These are phyloP conservation scores for Sporothrix pallida DNA, from an alignment of 2,329 filamentous ascomycete species.

Conservation along the genomic window DNA sequence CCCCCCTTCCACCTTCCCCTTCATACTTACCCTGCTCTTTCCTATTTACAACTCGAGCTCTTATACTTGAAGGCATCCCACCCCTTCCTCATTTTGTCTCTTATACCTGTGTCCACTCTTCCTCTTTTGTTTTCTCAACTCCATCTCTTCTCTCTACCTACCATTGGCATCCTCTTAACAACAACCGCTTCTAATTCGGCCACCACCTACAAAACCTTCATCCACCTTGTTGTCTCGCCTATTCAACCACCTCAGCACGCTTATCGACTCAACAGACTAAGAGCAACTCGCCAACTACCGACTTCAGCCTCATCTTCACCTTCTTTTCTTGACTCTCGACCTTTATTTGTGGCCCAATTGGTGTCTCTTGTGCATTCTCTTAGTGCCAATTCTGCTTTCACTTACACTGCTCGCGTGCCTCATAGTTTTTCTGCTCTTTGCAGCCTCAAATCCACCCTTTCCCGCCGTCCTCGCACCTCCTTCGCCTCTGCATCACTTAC, in stretches of 20 bases:
- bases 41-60: neutral
- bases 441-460: neutral
- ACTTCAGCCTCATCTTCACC: constrained; percentile 3
- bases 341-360: constrained; percentile 12
- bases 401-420: constrained; percentile 36
- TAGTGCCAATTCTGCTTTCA: constrained; percentile 24
- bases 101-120: neutral
- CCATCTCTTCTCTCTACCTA: too few relatives aligned
- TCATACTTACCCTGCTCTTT: neutral
- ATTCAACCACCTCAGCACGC: neutral
- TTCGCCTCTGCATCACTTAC: constrained; percentile 1
- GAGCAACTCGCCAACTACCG: constrained; percentile 9
- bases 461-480: neutral
- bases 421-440: constrained; percentile 9
- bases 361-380: neutral
- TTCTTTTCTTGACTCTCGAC: neutral
- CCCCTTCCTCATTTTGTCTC: neutral
- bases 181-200: neutral
- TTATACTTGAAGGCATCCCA: neutral
- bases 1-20: constrained; percentile 1
- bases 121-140: neutral
- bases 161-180: neutral
- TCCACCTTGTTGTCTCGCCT: neutral
- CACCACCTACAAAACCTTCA: neutral
- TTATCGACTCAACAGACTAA: neutral